phyloP scores from a whole-genome alignment of 2,329 filamentous ascomycete genomes.

The Trichoderma endophyticum region DNA sequence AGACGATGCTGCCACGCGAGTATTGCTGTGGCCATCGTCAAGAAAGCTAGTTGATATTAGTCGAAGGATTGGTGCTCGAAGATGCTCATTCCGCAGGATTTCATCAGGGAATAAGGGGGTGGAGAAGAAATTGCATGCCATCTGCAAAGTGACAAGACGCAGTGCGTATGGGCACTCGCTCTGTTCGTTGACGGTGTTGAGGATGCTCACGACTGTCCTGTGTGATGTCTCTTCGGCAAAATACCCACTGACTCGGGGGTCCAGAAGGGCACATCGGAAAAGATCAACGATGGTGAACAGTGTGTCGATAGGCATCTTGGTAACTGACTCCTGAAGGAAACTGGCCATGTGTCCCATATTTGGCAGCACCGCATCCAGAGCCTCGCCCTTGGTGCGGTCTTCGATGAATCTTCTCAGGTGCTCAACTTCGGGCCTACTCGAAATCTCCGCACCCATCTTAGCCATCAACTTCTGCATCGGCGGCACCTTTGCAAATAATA shows the following conservation, averaged over 20 bases:
- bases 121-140: conserved; percentile 81
- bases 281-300: conserved; percentile 86
- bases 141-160: conserved; percentile 77
- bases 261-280: conserved; percentile 71
- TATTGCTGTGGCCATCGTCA: conserved; percentile 68
- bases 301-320: conserved; percentile 56
- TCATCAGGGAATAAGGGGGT: conserved; percentile 67
- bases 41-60: conserved; percentile 76
- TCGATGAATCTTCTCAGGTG: conserved; percentile 70
- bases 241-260: conserved; percentile 75
- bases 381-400: conserved; percentile 52
- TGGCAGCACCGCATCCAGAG: conserved; percentile 67
- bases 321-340: conserved; percentile 56
- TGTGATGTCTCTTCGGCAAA: conserved; percentile 73
- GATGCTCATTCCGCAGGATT: conserved; percentile 49
- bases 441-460: conserved; percentile 64
- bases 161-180: conserved; percentile 71
- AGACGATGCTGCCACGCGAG: conserved; percentile 77
- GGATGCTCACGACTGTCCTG: conserved; percentile 58
- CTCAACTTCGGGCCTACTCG: conserved; percentile 58
- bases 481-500: conserved; percentile 74
- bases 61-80: conserved; percentile 60
- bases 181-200: conserved; percentile 57
- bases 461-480: conserved; percentile 76
- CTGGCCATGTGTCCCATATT: conserved; percentile 62